These are phyloP conservation scores for Inga oerstediana DNA, from an alignment of 306 rosid genomes.

Conservation along the genomic window DNA sequence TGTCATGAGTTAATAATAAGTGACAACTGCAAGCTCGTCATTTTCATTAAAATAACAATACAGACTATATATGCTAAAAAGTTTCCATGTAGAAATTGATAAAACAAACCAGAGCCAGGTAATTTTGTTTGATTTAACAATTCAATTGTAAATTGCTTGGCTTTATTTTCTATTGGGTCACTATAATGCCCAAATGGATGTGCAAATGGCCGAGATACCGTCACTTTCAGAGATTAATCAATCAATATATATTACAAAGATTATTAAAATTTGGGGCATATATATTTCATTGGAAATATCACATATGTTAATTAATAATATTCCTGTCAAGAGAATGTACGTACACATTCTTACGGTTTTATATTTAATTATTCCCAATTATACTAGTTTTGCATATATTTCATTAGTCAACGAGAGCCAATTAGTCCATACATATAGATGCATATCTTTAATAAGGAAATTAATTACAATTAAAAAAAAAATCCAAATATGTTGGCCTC, in stretches of 20 bases:
- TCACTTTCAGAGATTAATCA: neutral
- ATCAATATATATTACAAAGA: neutral
- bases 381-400: neutral
- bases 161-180: neutral
- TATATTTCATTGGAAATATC: neutral
- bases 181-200: neutral
- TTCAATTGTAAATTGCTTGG: neutral
- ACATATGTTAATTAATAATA: neutral
- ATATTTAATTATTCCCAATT: neutral
- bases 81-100: neutral
- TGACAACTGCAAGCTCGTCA: neutral
- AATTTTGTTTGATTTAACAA: constrained; percentile 18
- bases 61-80: neutral
- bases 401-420: neutral
- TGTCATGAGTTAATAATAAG: neutral
- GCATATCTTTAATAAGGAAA: neutral
- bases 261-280: neutral
- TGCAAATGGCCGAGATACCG: neutral
- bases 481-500: constrained; percentile 4
- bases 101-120: constrained; percentile 28
- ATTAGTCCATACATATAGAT: neutral
- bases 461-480: constrained; percentile 36
- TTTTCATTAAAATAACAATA: neutral
- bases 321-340: neutral
- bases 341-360: neutral